These are phyloP conservation scores for Naganishia onofrii DNA, from an alignment of 768 basidiomycete genomes.

Conservation along the genomic window DNA sequence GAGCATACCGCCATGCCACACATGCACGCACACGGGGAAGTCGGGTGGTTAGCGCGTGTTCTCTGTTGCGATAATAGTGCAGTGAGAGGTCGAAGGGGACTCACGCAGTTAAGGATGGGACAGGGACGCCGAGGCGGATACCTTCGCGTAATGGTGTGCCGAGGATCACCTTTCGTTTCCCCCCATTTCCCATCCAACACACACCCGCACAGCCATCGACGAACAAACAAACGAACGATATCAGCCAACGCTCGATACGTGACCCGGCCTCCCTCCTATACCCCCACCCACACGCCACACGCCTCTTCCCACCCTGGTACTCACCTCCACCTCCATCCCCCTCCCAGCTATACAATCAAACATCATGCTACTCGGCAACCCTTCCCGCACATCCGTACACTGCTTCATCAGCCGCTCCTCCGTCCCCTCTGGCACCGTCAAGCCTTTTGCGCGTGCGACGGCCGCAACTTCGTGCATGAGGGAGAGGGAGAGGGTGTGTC, in stretches of 20 bases:
- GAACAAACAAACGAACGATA: too few relatives aligned
- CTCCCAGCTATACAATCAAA: conserved; percentile 43
- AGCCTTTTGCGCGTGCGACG: conserved; percentile 47
- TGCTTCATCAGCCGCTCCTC: conserved; percentile 46
- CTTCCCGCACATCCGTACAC: conserved; percentile 44
- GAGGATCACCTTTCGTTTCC: conserved; percentile 38
- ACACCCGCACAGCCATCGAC: too few relatives aligned
- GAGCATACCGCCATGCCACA: too few relatives aligned
- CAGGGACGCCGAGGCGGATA: conserved; percentile 39
- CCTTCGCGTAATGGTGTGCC: conserved; percentile 48
- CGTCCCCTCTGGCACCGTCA: conserved; percentile 44
- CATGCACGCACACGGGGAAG: too few relatives aligned
- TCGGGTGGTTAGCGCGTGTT: too few relatives aligned
- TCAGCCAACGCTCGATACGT: too few relatives aligned
- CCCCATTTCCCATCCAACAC: background rate
- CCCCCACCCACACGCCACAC: too few relatives aligned
- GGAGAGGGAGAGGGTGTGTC: conserved; percentile 41
- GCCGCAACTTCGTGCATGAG: conserved; percentile 46
- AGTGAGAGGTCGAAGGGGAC: too few relatives aligned
- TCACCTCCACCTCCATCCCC: conserved; percentile 49
- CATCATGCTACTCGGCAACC: conserved; percentile 48
- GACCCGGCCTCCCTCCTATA: too few relatives aligned
- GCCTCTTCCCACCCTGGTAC: conserved; percentile 9
- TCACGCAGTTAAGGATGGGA: conserved; percentile 45
- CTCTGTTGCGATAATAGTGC: too few relatives aligned